phyloP scores from a whole-genome alignment of 352 stramenopile genomes.

The Pythium brachiatum region DNA sequence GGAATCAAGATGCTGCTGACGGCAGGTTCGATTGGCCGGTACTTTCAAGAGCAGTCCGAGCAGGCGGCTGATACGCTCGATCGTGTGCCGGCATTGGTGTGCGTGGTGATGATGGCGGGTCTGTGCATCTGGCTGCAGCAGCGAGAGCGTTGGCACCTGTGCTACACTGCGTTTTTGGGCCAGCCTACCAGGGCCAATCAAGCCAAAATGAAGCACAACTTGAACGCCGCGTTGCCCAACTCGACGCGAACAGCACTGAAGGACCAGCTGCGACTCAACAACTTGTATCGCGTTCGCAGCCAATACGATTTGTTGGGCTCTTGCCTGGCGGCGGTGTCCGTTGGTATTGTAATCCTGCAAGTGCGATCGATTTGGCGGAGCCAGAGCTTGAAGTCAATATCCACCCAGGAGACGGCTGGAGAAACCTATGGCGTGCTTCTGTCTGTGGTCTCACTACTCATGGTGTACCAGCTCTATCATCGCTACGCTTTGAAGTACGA shows the following conservation, averaged over 20 bases:
- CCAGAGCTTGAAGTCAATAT: conserved; percentile 17
- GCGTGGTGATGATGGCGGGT: conserved; percentile 26
- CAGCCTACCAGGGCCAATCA: conserved; percentile 16
- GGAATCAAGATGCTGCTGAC: conserved; percentile 22
- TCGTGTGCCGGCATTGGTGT: conserved; percentile 31
- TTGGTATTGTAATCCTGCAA: conserved; percentile 45
- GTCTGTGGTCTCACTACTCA: conserved; percentile 35
- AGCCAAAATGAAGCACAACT: conserved; percentile 2
- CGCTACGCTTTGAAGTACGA: conserved; percentile 55
- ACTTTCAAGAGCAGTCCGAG: conserved; percentile 37
- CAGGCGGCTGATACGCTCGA: conserved; percentile 27
- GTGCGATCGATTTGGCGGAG: conserved; percentile 57
- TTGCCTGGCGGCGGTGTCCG: conserved; percentile 29
- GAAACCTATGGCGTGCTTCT: conserved; percentile 51
- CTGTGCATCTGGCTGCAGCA: conserved; percentile 34
- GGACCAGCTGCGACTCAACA: conserved; percentile 14
- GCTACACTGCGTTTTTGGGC: conserved; percentile 34
- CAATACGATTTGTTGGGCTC: conserved; percentile 21
- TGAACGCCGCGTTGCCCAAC: conserved; percentile 25
- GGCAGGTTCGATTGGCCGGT: conserved; percentile 45
- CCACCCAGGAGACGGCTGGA: conserved; percentile 28
- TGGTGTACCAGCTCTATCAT: conserved; percentile 42
- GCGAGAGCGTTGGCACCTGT: conserved; percentile 33
- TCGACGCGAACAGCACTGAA: conserved; percentile 23
- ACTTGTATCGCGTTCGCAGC: conserved; percentile 17